These are phyloP conservation scores for Phytomonas francai DNA, from an alignment of 208 protist species.

Conservation along the genomic window DNA sequence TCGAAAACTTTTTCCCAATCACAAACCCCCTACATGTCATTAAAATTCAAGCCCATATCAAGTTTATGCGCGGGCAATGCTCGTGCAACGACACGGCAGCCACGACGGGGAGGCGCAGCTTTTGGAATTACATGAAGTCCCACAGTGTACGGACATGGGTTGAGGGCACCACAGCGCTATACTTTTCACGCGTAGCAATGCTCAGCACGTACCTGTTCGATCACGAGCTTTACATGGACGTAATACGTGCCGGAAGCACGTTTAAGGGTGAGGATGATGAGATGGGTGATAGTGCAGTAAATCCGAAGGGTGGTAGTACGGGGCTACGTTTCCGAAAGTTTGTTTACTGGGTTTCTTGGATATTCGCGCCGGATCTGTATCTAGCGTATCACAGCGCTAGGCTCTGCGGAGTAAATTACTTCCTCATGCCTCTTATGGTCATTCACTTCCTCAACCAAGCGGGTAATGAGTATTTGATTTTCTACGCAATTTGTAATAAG, in stretches of 20 bases:
- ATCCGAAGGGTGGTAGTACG: background rate
- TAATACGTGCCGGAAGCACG: slow-evolving; percentile 10
- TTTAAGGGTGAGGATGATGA: background rate
- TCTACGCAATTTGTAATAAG: slow-evolving; percentile 13
- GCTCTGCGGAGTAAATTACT: slow-evolving; percentile 23
- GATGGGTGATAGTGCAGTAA: background rate
- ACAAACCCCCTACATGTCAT: slow-evolving; percentile 36
- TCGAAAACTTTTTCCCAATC: slow-evolving; percentile 45
- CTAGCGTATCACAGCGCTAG: slow-evolving; percentile 18
- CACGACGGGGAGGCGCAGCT: background rate
- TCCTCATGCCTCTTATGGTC: slow-evolving; percentile 31
- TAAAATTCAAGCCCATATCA: slow-evolving; percentile 39
- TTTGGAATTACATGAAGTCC: slow-evolving; percentile 31
- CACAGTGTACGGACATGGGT: slow-evolving; percentile 33
- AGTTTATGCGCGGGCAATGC: slow-evolving; percentile 23
- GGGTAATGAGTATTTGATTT: slow-evolving; percentile 28
- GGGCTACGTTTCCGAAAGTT: background rate
- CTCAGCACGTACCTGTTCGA: slow-evolving; percentile 31
- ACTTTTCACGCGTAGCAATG: slow-evolving; percentile 43
- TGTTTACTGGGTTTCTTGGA: slow-evolving; percentile 28
- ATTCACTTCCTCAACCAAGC: slow-evolving; percentile 30
- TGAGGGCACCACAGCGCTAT: slow-evolving; percentile 19
- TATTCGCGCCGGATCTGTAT: slow-evolving; percentile 39
- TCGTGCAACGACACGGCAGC: background rate
- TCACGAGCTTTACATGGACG: slow-evolving; percentile 18